Evolutionary conservation across 495 filamentous ascomycete genomes (phyloP), one percentile per base, ranked within the genome.

Genomic region (Penicillium ochrochloron): DNA sequence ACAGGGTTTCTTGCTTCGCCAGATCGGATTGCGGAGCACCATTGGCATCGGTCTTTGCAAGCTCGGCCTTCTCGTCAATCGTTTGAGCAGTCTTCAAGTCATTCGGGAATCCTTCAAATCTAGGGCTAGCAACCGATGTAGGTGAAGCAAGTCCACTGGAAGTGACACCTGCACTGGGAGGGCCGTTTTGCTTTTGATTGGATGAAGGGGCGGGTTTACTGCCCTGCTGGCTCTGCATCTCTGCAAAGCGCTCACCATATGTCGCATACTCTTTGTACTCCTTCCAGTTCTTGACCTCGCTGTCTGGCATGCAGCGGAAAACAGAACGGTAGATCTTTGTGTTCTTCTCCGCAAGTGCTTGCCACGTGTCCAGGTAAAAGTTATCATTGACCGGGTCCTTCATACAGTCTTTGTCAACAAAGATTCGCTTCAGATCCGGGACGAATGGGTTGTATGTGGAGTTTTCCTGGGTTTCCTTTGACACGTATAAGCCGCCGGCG

Each of bases 231-330:
- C 74, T 85, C 68, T 91, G 84, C 76, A 88, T 86, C 62, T 91
- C 89, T 59, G 86, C 84, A 77, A 97, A 97, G 15, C 89, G 85
- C 66, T 90, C 88, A 27, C 84, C 85, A 72, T 96, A 98, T 6
- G 89, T 85, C 53, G 86, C 80, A 71, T 89, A 97, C 61, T 96
- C 90, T 70, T 92, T 93, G 79, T 98, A 99, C 66, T 96, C 92
- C 67, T 90, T 89, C 96, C 96, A 99, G 56, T 87, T 92, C 65
- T 89, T 90, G 65, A 96, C 96, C 68, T 97, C 92, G 59, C 86
- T 96, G 71, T 99, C 95, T 2, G 95, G 95, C 91, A 94, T 94
- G 76, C 93, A 97, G 52, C 96, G 88, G 81, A 99, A 99, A 14
- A 99, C 96, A 60, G 90, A 87, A 27, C 96, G 89, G 78, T 89